Conservation (phyloP, 441 rosid genomes). For the Capsella rubella region DNA sequence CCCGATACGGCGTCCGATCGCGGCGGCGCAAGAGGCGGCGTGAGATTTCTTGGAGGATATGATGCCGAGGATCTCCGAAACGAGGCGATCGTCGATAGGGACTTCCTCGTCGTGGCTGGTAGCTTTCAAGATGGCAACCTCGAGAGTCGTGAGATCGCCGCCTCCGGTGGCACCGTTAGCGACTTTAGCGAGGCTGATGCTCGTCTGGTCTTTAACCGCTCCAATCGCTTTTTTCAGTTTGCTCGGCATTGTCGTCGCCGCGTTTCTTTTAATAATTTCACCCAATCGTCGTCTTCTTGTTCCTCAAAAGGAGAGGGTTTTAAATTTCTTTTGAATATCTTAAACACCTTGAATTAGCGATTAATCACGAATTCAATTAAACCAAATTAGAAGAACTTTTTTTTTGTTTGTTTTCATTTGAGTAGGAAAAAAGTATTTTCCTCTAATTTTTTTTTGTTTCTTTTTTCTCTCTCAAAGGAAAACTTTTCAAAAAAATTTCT, state of each 20-base stretch:
- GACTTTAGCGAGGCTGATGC: constrained; percentile 89
- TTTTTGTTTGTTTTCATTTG: background rate
- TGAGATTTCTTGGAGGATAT: constrained; percentile 60
- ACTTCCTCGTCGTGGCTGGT: constrained; percentile 72
- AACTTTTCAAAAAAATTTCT: background rate
- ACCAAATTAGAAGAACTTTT: background rate
- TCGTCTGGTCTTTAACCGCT: constrained; percentile 88
- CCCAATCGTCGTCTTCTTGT: background rate
- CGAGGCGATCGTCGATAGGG: constrained; percentile 72
- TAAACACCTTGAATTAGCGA: constrained; percentile 12
- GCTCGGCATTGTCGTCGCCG: constrained; percentile 68
- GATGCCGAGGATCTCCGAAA: constrained; percentile 57
- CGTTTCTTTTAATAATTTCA: background rate
- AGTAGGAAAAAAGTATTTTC: background rate
- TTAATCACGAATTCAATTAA: constrained; percentile 5
- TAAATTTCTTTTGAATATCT: background rate
- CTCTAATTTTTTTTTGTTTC: background rate
- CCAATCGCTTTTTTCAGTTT: constrained; percentile 84
- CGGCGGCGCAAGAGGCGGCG: constrained; percentile 68
- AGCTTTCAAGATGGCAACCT: constrained; percentile 75
- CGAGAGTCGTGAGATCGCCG: constrained; percentile 59
- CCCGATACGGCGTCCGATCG: constrained; percentile 65
- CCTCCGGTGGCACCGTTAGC: constrained; percentile 52
- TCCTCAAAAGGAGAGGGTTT: background rate
- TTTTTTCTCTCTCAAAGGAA: constrained; percentile 7